Evolutionary conservation across 805 yeast genomes (phyloP).

Genomic region (Metschnikowia similis): DNA sequence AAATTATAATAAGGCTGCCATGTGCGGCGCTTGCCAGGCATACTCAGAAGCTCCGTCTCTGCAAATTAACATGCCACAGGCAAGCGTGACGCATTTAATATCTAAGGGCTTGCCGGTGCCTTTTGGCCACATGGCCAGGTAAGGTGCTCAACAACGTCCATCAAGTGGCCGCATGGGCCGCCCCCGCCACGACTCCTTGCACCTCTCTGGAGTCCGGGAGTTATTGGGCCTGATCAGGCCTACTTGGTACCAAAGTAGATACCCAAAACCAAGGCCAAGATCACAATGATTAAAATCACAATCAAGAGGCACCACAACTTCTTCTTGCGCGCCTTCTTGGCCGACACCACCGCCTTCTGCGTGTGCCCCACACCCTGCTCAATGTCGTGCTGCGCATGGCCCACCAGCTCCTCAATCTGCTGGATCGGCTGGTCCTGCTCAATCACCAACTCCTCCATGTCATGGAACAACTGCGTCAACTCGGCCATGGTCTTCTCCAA

Average conservation of each 20-base stretch:
- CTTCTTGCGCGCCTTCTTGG: slow-evolving; percentile 87
- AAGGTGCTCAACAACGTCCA: too few species aligned
- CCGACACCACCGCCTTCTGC: slow-evolving; percentile 80
- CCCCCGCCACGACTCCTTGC: too few species aligned
- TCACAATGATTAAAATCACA: slow-evolving; percentile 51
- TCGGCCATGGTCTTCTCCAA: slow-evolving; percentile 95
- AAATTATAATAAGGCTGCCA: too few species aligned
- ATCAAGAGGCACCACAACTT: slow-evolving; percentile 81
- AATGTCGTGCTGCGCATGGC: slow-evolving; percentile 80
- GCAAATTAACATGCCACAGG: not conserved
- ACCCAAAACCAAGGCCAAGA: slow-evolving; percentile 67
- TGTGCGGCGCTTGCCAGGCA: too few species aligned
- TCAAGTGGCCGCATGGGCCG: too few species aligned
- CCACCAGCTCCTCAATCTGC: slow-evolving; percentile 76
- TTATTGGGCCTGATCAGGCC: too few species aligned
- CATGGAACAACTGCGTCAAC: slow-evolving; percentile 88
- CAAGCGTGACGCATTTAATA: not conserved
- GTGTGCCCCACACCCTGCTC: slow-evolving; percentile 95
- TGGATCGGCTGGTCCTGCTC: slow-evolving; percentile 90
- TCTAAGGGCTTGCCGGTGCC: too few species aligned
- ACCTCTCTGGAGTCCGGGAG: not conserved
- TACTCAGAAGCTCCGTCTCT: too few species aligned
- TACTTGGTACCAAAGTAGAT: slow-evolving; percentile 44
- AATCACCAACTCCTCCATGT: slow-evolving; percentile 93
- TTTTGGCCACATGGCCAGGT: too few species aligned